phyloP scores from a whole-genome alignment of 1,284 basidiomycete genomes.

The Sporisorium graminicola region DNA sequence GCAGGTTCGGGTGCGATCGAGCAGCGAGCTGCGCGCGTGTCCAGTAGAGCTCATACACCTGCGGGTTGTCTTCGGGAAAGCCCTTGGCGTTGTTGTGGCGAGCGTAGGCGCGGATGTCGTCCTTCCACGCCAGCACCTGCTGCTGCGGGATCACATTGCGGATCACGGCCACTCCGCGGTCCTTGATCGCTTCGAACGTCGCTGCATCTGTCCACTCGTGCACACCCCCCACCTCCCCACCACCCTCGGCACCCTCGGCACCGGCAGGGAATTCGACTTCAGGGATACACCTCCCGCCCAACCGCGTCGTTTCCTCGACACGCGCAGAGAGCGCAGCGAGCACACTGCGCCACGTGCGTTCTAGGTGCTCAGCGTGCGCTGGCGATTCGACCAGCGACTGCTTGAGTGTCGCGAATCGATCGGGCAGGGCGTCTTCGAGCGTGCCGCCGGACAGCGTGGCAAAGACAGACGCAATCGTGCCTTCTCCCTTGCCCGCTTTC shows the following conservation, averaged over 20 bases:
- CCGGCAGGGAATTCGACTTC: conserved; percentile 33
- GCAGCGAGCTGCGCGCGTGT: conserved; percentile 47
- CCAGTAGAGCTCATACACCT: conserved; percentile 64
- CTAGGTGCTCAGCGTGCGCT: conserved; percentile 31
- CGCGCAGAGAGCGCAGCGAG: conserved; percentile 29
- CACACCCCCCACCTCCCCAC: conserved; percentile 6
- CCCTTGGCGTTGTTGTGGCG: conserved; percentile 50
- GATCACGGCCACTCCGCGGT: conserved; percentile 52
- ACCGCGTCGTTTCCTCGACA: conserved; percentile 20
- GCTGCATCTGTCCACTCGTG: conserved; percentile 37
- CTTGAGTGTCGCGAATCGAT: conserved; percentile 53
- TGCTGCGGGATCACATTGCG: conserved; percentile 42
- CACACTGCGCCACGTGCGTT: conserved; percentile 39
- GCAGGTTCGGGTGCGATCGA: conserved; percentile 45
- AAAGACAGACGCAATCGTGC: conserved; percentile 59
- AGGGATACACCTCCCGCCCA: conserved; percentile 41
- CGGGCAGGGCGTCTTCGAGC: conserved; percentile 50
- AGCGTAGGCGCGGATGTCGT: conserved; percentile 49
- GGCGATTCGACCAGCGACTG: conserved; percentile 30
- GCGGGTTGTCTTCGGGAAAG: conserved; percentile 56
- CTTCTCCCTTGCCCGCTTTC: conserved; percentile 40
- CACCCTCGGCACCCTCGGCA: no score
- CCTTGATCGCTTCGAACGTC: conserved; percentile 42
- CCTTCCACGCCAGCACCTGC: conserved; percentile 48
- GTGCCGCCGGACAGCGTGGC: conserved; percentile 53